phyloP scores from a whole-genome alignment of 2,329 filamentous ascomycete species.

The Allantophomopsis lycopodina region DNA sequence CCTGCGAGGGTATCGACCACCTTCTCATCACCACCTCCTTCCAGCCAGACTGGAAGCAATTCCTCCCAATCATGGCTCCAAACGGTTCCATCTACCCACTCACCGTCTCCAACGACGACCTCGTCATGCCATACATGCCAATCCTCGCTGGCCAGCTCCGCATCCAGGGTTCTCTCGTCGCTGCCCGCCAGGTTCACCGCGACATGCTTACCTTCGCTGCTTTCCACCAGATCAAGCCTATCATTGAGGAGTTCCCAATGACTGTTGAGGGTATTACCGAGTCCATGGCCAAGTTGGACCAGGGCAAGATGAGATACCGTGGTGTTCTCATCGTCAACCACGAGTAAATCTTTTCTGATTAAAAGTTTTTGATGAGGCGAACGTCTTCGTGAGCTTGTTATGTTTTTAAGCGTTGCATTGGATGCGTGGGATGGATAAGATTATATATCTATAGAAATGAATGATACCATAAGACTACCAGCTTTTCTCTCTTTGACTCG shows the following conservation, averaged over 20 bases:
- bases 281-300: conserved; percentile 39
- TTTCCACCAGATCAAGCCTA: conserved; percentile 43
- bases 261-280: conserved; percentile 34
- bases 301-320: conserved; percentile 38
- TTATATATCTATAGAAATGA: no score
- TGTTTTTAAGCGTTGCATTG: no score
- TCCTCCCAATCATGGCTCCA: conserved; percentile 43
- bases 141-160: conserved; percentile 12
- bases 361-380: no score
- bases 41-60: conserved; percentile 45
- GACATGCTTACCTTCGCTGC: conserved; percentile 43
- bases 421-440: no score
- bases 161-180: conserved; percentile 15
- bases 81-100: conserved; percentile 51
- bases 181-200: conserved; percentile 31
- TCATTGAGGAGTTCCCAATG: conserved; percentile 41
- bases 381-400: no score
- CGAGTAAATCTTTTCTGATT: not conserved
- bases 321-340: conserved; percentile 21
- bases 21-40: conserved; percentile 15
- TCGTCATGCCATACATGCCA: conserved; percentile 16
- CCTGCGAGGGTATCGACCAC: conserved; percentile 14
- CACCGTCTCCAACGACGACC: conserved; percentile 39
- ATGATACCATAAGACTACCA: no score
- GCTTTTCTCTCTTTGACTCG: no score